Base-by-base conservation (phyloP, 2,329 filamentous ascomycete species). In the Epichloe brachyelytri region DNA sequence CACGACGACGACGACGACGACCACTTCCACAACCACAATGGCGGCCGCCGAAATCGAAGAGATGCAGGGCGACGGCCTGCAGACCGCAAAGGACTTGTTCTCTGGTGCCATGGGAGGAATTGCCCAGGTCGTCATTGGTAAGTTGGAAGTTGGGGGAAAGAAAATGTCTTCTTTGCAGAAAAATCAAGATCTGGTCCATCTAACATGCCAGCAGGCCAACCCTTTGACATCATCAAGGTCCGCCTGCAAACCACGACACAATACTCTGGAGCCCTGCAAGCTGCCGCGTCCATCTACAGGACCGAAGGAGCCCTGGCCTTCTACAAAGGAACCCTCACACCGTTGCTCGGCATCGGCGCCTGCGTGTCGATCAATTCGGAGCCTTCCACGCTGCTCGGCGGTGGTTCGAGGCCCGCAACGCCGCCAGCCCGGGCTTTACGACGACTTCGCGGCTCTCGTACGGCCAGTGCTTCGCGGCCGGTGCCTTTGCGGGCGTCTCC, bases 281-380 rank as follows among this genome's bases (percentile, higher is more conserved):
- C 87, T 58, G 93, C 90, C 7, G 77, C 78, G 48, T 80, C 85
- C 56, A 97, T 98, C 71, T 88, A 88, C 70, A 82, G 80, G 62
- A 84, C 88, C 62, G 93, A 98, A 68, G 93, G 93, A 2, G 77
- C 89, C 2, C 71, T 86, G 12, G 93, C 93, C 52, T 98, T 98
- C 75, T 98, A 98, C 80, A 98, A 98, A 71, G 93, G 93, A 62
- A 97, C 93, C 0, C 76, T 98, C 51, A 97, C 93, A 5, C 93
- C 93, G 0, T 77, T 98, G 51, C 80, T 98, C 52, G 93, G 93
- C 58, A 97, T 98, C 64, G 93, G 93, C 59, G 93, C 93, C 59
- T 98, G 93, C 67, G 90, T 93, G 44, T 96, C 89, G n/a, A 85
- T 98, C 93, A 98, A 74, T 98, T 98, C 68, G 93, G 90, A 56